These are phyloP conservation scores for Tylopilus intermedius DNA, from an alignment of 768 basidiomycete species.

Conservation along the genomic window DNA sequence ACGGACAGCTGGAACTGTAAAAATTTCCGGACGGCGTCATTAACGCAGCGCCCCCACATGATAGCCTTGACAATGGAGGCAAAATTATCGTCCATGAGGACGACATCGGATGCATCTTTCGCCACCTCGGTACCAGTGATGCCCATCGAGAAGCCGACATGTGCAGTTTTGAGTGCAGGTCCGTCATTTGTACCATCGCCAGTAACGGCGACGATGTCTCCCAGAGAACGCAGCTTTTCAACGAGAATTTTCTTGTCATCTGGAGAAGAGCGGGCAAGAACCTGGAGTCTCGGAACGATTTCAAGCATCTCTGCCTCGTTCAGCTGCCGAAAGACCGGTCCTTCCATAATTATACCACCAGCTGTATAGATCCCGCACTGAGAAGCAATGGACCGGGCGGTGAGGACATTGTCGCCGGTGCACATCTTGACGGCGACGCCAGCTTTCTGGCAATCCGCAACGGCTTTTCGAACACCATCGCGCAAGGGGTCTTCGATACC, in stretches of 20 bases:
- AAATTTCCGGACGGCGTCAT: constrained; percentile 96
- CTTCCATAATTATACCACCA: constrained; percentile 97
- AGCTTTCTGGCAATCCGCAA: constrained; percentile 79
- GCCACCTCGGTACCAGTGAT: constrained; percentile 97
- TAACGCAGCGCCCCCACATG: constrained; percentile 99
- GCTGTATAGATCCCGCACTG: constrained; percentile 94
- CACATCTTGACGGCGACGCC: constrained; percentile 98
- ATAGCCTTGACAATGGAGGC: constrained; percentile 94
- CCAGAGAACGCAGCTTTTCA: constrained; percentile 76
- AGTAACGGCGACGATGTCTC: constrained; percentile 92
- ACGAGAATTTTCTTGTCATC: constrained; percentile 96
- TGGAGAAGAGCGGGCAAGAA: constrained; percentile 94
- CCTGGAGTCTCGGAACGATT: constrained; percentile 88
- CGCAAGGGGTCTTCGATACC: constrained; percentile 98
- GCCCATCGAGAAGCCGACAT: constrained; percentile 97
- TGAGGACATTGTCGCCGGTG: constrained; percentile 95
- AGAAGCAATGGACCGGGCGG: constrained; percentile 90
- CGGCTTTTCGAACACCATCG: constrained; percentile 83
- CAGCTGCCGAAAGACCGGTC: constrained; percentile 85
- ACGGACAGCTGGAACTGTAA: constrained; percentile 92
- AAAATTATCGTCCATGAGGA: constrained; percentile 98
- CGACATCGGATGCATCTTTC: constrained; percentile 98
- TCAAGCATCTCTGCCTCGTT: constrained; percentile 65
- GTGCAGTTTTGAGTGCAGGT: constrained; percentile 89
- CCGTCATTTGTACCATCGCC: constrained; percentile 99